A percentile compares a stretch with the other conserved stretches of the same genome.
These are phyloP conservation scores for Apiotrichum gracile DNA, from an alignment of 1,284 basidiomycete genomes.

Conservation along the genomic window DNA sequence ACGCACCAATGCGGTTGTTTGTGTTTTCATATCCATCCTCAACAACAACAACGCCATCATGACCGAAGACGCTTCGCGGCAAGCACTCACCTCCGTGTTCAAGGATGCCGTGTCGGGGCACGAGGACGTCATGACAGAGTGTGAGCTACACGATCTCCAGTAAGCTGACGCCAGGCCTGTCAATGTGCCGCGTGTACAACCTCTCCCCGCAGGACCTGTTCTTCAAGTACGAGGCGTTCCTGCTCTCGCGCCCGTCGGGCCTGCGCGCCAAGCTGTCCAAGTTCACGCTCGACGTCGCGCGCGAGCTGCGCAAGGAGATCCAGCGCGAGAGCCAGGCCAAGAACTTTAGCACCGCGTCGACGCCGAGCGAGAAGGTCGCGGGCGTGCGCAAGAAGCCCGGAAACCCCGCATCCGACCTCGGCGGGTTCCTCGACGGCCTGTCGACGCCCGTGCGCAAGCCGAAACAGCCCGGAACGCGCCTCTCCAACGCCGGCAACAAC, in stretches of 20 bases:
- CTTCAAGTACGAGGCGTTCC: slow-evolving; percentile 50
- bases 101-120: slow-evolving; percentile 29
- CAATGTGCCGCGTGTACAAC: slow-evolving; percentile 42
- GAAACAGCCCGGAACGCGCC: slow-evolving; percentile 13
- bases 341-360: slow-evolving; percentile 13
- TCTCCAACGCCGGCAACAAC: slow-evolving; percentile 24
- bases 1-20: too few species aligned
- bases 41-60: slow-evolving; percentile 5
- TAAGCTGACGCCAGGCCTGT: slow-evolving; percentile 28
- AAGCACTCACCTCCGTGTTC: slow-evolving; percentile 34
- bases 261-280: slow-evolving; percentile 37
- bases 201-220: slow-evolving; percentile 44
- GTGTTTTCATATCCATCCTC: neutral
- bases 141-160: too few species aligned
- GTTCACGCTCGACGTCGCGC: slow-evolving; percentile 40
- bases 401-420: slow-evolving; percentile 28
- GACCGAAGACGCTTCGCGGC: slow-evolving; percentile 21
- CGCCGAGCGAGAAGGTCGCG: slow-evolving; percentile 16
- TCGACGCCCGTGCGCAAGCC: slow-evolving; percentile 29
- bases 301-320: slow-evolving; percentile 46
- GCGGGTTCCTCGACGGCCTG: slow-evolving; percentile 40
- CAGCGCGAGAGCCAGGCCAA: slow-evolving; percentile 41
- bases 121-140: slow-evolving; percentile 43
- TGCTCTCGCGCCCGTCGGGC: slow-evolving; percentile 42
- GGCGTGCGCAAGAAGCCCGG: slow-evolving; percentile 26